Conservation (phyloP, 805 yeast genomes). For the Yarrowia keelungensis region DNA sequence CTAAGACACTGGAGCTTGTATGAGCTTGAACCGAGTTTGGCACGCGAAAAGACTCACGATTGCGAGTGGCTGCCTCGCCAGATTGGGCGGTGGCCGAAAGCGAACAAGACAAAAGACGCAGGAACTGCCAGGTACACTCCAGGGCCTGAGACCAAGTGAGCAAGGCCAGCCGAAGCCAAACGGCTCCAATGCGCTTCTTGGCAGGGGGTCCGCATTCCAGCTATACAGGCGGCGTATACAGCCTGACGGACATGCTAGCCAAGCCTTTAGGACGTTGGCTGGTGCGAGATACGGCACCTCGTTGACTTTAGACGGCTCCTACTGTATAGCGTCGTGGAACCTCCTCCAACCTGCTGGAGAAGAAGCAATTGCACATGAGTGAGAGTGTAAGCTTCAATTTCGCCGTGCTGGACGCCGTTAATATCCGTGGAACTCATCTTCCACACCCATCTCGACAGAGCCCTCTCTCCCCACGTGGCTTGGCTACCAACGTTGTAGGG, state of each 20-base stretch:
- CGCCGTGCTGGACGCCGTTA: not conserved
- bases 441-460: not conserved
- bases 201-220: no score
- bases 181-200: no score
- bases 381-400: not conserved
- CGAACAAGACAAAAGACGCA: not conserved
- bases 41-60: slow-evolving; percentile 4
- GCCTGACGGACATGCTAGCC: no score
- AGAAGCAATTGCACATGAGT: not conserved
- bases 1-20: not conserved
- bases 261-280: no score
- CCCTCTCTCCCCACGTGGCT: slow-evolving; percentile 3
- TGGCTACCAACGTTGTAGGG: slow-evolving; percentile 4
- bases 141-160: not conserved
- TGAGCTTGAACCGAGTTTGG: not conserved
- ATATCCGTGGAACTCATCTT: slow-evolving; percentile 2
- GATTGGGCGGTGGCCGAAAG: not conserved
- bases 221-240: no score
- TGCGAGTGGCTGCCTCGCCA: not conserved
- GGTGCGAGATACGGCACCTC: no score
- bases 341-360: not conserved
- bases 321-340: not conserved
- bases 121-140: slow-evolving; percentile 5
- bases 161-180: not conserved
- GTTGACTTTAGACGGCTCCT: no score